Evolutionary conservation across 2,329 filamentous ascomycete genomes (phyloP), one percentile per base, ranked within the genome.

Genomic region (Aureobasidium zeae): DNA sequence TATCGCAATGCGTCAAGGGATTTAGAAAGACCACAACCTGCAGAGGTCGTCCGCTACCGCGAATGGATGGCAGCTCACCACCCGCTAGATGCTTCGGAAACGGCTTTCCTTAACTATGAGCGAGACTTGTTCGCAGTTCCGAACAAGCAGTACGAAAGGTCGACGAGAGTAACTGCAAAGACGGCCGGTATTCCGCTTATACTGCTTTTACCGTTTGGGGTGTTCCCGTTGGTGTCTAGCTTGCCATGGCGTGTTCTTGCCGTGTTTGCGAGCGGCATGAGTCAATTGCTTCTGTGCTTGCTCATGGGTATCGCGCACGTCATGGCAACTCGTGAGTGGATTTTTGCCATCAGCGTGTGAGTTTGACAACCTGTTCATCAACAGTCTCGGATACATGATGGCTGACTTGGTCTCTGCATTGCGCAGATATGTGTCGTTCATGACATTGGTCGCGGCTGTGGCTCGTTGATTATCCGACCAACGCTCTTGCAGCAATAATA

Each of bases 11-110:
- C 74, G 42, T 67, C 70, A 0, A 73, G 73, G 49, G 62, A 63
- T 13, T 64, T 78, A 10, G 62, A 67, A 0, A 54, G 65, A 4
- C 76, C 79, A 1, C 61, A 64, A 1, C 50, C 63, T 4, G 59
- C 66, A 8, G 77, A 84, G 38, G 63, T 78, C 13, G 57, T 64
- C 11, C 60, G 59, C 1, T 80, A 79, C 53, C 71, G 70, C 30
- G 53, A 61, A 5, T 84, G 77, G 61, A 71, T 83, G 31, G 60
- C 65, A 6, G 66, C 61, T 9, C 68, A 73, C 46, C 64, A 65
- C 22, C 72, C 74, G 5, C 71, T 86, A 34, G 71, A 72, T 26
- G 68, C 77, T 29, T 55, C 63, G 7, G 82, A 86, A 58, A 69
- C 70, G 2, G 66, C 66, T 3, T 83, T 83, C 53, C 67, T 84